phyloP scores from a whole-genome alignment of 1,284 basidiomycete species.

The Sanghuangporus weigelae region DNA sequence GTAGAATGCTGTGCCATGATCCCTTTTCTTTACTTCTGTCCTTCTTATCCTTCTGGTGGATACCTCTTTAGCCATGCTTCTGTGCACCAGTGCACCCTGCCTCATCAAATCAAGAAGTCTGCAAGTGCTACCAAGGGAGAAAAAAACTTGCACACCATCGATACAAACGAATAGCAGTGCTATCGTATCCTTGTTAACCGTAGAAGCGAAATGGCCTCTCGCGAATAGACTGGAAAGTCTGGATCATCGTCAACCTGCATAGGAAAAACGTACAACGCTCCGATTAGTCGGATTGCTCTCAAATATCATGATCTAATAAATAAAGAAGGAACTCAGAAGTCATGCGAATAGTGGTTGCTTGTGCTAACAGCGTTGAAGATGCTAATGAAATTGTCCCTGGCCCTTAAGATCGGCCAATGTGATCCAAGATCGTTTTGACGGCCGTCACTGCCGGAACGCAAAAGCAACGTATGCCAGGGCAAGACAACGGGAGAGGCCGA shows the following conservation, averaged over 20 bases:
- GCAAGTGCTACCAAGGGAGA: neutral
- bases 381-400: no score
- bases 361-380: no score
- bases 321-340: neutral
- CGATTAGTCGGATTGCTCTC: neutral
- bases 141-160: neutral
- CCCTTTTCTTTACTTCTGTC: no score
- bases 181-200: slow-evolving; percentile 32
- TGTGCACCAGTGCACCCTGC: neutral
- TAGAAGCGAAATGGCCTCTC: slow-evolving; percentile 45
- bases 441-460: neutral
- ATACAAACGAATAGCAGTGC: neutral
- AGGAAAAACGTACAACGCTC: neutral
- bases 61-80: no score
- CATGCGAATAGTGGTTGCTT: neutral
- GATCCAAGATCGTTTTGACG: neutral
- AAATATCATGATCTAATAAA: neutral
- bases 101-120: neutral
- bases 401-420: no score
- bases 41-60: no score
- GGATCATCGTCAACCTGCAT: slow-evolving; percentile 37
- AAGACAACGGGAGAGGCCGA: neutral
- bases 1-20: no score
- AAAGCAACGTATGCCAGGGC: neutral
- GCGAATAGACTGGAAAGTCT: slow-evolving; percentile 30